A percentile compares a stretch with the other conserved stretches of the same genome.
These are phyloP conservation scores for Lojkania enalia DNA, from an alignment of 2,329 filamentous ascomycete genomes.

Conservation along the genomic window DNA sequence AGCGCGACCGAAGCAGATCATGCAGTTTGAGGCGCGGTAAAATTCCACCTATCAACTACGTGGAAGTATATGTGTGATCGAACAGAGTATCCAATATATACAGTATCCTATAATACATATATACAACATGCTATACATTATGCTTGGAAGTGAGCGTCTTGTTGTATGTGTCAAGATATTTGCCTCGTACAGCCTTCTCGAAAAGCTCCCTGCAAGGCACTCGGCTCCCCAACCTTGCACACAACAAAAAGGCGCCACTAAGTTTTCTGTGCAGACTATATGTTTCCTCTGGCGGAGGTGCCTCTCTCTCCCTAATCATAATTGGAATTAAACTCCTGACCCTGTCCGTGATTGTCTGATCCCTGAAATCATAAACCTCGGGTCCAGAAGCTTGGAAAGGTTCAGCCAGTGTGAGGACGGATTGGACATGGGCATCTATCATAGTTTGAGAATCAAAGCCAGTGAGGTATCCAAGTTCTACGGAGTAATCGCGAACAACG, in stretches of 20 bases:
- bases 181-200: constrained; percentile 55
- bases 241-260: constrained; percentile 91
- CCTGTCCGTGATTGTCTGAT: constrained; percentile 95
- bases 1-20: constrained; percentile 19
- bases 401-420: constrained; percentile 86
- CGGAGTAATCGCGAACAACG: constrained; percentile 68
- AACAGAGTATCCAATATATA: too few relatives aligned
- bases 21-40: constrained; percentile 23
- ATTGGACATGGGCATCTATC: constrained; percentile 87
- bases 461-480: constrained; percentile 85
- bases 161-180: too few relatives aligned
- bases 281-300: constrained; percentile 94
- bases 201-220: constrained; percentile 85
- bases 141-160: constrained; percentile 21
- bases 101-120: constrained; percentile 1
- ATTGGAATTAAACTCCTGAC: constrained; percentile 86
- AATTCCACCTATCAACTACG: constrained; percentile 3
- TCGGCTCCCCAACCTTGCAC: constrained; percentile 79
- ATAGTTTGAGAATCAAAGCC: constrained; percentile 84
- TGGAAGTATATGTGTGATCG: neutral
- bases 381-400: constrained; percentile 78
- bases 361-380: constrained; percentile 84
- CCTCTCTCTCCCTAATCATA: constrained; percentile 86
- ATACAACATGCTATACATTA: neutral
- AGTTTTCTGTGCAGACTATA: constrained; percentile 94